Evolutionary conservation across 177 flowering plant genomes (phyloP).

Genomic region (Viscum album): DNA sequence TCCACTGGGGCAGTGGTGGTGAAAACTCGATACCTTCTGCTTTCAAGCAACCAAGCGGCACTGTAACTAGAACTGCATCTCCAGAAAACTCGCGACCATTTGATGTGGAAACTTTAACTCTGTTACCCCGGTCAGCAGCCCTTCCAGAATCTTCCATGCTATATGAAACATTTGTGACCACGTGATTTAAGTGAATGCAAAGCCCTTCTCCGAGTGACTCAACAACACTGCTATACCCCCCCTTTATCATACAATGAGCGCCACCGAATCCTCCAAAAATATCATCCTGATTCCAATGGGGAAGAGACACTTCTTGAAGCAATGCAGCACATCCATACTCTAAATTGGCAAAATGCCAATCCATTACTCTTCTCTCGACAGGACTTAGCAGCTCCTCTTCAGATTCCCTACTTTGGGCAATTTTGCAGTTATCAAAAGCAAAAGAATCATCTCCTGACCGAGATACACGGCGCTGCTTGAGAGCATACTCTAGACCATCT

Average conservation of each 20-base stretch:
- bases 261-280: slow-evolving; percentile 99
- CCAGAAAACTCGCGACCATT: slow-evolving; percentile 66
- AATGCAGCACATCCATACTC: slow-evolving; percentile 98
- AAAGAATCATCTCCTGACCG: slow-evolving; percentile 19
- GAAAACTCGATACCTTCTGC: slow-evolving; percentile 69
- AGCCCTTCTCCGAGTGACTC: slow-evolving; percentile 76
- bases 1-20: slow-evolving; percentile 86
- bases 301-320: slow-evolving; percentile 88
- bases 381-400: slow-evolving; percentile 55
- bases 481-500: slow-evolving; percentile 90
- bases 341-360: slow-evolving; percentile 95
- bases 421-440: slow-evolving; percentile 2
- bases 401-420: slow-evolving; percentile 2
- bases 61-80: slow-evolving; percentile 82
- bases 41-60: slow-evolving; percentile 94
- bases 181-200: slow-evolving; percentile 52
- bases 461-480: slow-evolving; percentile 48
- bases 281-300: slow-evolving; percentile 99
- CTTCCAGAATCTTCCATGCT: slow-evolving; percentile 17
- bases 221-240: slow-evolving; percentile 80
- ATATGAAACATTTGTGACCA: slow-evolving; percentile 63
- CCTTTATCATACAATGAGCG: slow-evolving; percentile 99
- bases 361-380: slow-evolving; percentile 94
- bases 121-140: slow-evolving; percentile 18
- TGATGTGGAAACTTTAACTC: slow-evolving; percentile 63